Conservation (phyloP, 805 yeast species). For the Priceomyces melissophilus region DNA sequence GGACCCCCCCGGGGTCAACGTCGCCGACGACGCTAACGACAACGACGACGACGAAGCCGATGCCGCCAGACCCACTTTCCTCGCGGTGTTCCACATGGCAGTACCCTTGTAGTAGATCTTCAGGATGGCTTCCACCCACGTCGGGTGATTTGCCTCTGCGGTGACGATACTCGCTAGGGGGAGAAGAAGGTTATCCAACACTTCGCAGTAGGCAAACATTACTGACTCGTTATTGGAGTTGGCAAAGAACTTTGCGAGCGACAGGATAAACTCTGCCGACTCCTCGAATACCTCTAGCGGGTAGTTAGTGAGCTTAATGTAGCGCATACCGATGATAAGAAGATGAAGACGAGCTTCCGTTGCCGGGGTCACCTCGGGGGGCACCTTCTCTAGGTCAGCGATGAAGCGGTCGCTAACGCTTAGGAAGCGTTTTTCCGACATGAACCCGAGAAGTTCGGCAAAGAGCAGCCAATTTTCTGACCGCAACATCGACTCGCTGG, state of each 20-base stretch:
- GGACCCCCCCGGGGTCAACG: too few species aligned
- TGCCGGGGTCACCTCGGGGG: slow-evolving; percentile 33
- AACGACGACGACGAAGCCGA: not conserved
- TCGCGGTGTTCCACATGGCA: slow-evolving; percentile 39
- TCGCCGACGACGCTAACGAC: too few species aligned
- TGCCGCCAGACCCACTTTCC: not conserved
- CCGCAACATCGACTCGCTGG: slow-evolving; percentile 60
- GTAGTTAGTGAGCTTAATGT: slow-evolving; percentile 70
- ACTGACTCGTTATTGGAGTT: slow-evolving; percentile 63
- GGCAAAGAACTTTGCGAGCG: slow-evolving; percentile 78
- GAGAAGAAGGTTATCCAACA: slow-evolving; percentile 65
- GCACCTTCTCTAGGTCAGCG: slow-evolving; percentile 84
- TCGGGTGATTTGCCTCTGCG: slow-evolving; percentile 94
- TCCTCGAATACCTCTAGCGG: slow-evolving; percentile 92
- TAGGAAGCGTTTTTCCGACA: slow-evolving; percentile 80
- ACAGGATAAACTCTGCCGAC: slow-evolving; percentile 83
- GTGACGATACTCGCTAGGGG: slow-evolving; percentile 84
- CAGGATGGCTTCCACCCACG: slow-evolving; percentile 82
- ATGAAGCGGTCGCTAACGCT: slow-evolving; percentile 92
- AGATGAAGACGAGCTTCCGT: slow-evolving; percentile 60
- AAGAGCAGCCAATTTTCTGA: slow-evolving; percentile 92
- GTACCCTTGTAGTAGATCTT: slow-evolving; percentile 53
- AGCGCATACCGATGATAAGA: slow-evolving; percentile 88
- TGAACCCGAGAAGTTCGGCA: slow-evolving; percentile 83
- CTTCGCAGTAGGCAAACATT: slow-evolving; percentile 79